Evolutionary conservation across 2,329 filamentous ascomycete species (phyloP).

Genomic region (Aspergillus candidus): DNA sequence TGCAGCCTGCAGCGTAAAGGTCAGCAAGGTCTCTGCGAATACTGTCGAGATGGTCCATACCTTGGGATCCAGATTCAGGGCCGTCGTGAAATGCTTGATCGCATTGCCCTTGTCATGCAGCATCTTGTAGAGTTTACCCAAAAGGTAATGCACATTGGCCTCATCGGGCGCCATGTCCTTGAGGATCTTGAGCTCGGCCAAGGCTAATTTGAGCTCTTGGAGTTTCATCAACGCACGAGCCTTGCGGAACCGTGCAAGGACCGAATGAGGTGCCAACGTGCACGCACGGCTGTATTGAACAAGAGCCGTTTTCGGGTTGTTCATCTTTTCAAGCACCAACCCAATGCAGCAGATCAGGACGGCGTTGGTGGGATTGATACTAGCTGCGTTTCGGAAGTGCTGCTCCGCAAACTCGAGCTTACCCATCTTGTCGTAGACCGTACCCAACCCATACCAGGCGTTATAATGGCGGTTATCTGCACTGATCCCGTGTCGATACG

Average conservation of each 20-base stretch:
- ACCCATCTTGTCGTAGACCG: conserved; percentile 81
- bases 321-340: conserved; percentile 80
- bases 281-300: conserved; percentile 77
- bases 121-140: conserved; percentile 62
- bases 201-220: conserved; percentile 61
- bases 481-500: conserved; percentile 78
- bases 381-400: conserved; percentile 81
- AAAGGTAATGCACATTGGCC: conserved; percentile 89
- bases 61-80: conserved; percentile 93
- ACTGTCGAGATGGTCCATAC: conserved; percentile 43
- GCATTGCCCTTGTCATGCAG: conserved; percentile 60
- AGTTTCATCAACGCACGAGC: conserved; percentile 78
- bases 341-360: conserved; percentile 91
- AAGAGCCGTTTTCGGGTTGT: conserved; percentile 71
- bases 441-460: conserved; percentile 86
- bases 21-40: neutral
- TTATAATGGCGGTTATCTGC: conserved; percentile 91
- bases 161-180: conserved; percentile 91
- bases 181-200: conserved; percentile 77
- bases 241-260: conserved; percentile 87
- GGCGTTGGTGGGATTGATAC: conserved; percentile 89
- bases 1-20: conserved; percentile 58
- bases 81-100: conserved; percentile 91
- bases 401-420: conserved; percentile 86
- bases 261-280: conserved; percentile 71